phyloP scores from a whole-genome alignment of 2,329 filamentous ascomycete species.

The Thielaviopsis euricoi region DNA sequence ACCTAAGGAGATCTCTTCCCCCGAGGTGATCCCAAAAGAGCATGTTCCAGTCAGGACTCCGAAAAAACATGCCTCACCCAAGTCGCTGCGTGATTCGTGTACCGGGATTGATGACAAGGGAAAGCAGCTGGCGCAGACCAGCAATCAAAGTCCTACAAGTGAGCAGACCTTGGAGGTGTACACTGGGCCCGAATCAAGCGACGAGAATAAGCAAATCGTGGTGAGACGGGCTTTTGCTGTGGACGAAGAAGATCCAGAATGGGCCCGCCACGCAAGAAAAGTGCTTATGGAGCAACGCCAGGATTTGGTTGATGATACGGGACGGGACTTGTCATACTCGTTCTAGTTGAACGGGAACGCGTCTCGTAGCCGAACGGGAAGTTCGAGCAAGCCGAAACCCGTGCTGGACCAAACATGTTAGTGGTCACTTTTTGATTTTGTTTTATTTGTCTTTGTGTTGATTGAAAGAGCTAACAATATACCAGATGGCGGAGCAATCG shows the following conservation, averaged over 20 bases:
- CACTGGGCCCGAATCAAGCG: not conserved
- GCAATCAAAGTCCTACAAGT: not conserved
- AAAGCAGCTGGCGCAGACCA: not conserved
- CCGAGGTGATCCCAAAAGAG: not conserved
- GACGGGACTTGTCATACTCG: not conserved
- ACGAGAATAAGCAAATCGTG: not conserved
- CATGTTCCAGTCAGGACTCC: not conserved
- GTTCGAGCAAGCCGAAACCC: not conserved
- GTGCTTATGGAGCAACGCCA: not conserved
- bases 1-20: not conserved
- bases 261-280: not conserved
- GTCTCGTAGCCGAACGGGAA: not conserved
- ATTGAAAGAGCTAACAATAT: not conserved
- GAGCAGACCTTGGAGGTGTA: not conserved
- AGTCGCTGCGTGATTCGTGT: not conserved
- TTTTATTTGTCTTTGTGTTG: not conserved
- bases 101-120: not conserved
- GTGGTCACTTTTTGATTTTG: not conserved
- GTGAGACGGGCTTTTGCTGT: not conserved
- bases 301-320: not conserved
- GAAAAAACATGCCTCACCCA: not conserved
- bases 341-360: not conserved
- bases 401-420: not conserved
- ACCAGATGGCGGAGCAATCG: not conserved
- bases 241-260: not conserved